These are phyloP conservation scores for Noccaea caerulescens DNA, from an alignment of 345 rosid species.

Conservation along the genomic window DNA sequence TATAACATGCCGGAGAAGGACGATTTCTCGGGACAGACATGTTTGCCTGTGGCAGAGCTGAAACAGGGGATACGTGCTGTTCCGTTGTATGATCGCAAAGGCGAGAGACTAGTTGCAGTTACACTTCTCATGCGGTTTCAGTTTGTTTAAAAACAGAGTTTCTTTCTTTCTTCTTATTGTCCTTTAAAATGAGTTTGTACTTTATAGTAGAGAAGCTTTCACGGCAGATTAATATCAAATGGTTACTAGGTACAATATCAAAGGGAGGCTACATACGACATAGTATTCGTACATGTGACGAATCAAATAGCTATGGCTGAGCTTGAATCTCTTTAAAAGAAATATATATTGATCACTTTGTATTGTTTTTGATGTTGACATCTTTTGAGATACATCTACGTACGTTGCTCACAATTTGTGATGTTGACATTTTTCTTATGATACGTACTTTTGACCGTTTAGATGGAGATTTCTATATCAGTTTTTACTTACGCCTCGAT, in stretches of 20 bases:
- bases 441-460: not conserved
- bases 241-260: not conserved
- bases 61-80: slow-evolving; percentile 64
- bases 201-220: slow-evolving; percentile 16
- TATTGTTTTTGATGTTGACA: not conserved
- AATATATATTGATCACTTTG: no score
- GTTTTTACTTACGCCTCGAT: not conserved
- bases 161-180: not conserved
- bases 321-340: not conserved
- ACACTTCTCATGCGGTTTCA: slow-evolving; percentile 70
- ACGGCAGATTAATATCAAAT: not conserved
- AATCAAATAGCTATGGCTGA: not conserved
- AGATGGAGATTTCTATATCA: not conserved
- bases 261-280: slow-evolving; percentile 1
- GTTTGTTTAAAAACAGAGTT: slow-evolving; percentile 42
- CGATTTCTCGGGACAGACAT: slow-evolving; percentile 73
- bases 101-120: slow-evolving; percentile 49
- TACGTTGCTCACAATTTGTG: not conserved
- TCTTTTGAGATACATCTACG: not conserved
- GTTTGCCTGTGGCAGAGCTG: slow-evolving; percentile 67
- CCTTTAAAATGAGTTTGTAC: slow-evolving; percentile 13
- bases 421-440: not conserved
- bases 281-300: not conserved
- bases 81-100: slow-evolving; percentile 63
- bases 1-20: slow-evolving; percentile 73